These are phyloP conservation scores for Arthrinium phaeospermum DNA, from an alignment of 2,329 filamentous ascomycete species.

Conservation along the genomic window DNA sequence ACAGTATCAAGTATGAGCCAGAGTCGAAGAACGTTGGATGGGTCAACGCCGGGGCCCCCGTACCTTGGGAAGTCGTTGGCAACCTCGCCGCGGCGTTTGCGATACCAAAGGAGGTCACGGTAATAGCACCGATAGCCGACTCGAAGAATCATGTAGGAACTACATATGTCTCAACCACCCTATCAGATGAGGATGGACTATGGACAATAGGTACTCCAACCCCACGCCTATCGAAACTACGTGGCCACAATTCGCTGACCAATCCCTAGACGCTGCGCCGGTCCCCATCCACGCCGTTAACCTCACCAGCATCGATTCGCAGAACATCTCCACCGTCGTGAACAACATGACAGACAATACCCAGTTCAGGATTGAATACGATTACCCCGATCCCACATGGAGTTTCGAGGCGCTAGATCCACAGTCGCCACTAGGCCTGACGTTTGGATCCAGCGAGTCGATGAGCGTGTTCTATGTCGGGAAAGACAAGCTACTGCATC, in stretches of 20 bases:
- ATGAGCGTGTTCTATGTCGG: slow-evolving; percentile 41
- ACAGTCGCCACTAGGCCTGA: slow-evolving; percentile 28
- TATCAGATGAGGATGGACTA: too few relatives aligned
- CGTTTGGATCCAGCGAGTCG: slow-evolving; percentile 29
- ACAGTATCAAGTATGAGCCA: neutral
- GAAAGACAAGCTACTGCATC: slow-evolving; percentile 39
- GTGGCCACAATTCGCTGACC: too few relatives aligned
- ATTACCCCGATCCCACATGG: neutral
- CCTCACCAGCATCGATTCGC: too few relatives aligned
- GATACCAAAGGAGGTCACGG: neutral
- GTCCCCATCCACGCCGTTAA: too few relatives aligned
- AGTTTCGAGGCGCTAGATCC: slow-evolving; percentile 28
- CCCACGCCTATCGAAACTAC: too few relatives aligned
- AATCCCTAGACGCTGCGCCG: too few relatives aligned
- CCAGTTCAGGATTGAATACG: too few relatives aligned
- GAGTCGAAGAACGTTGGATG: neutral
- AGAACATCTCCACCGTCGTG: too few relatives aligned
- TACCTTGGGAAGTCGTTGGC: neutral
- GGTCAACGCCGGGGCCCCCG: neutral
- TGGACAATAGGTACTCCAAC: too few relatives aligned
- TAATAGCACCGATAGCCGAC: neutral
- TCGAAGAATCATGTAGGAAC: too few relatives aligned
- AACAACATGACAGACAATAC: too few relatives aligned
- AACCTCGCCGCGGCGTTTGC: neutral
- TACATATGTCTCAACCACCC: too few relatives aligned